Conservation (phyloP, 73 alveolate genomes). For the Uronychia setigera region DNA sequence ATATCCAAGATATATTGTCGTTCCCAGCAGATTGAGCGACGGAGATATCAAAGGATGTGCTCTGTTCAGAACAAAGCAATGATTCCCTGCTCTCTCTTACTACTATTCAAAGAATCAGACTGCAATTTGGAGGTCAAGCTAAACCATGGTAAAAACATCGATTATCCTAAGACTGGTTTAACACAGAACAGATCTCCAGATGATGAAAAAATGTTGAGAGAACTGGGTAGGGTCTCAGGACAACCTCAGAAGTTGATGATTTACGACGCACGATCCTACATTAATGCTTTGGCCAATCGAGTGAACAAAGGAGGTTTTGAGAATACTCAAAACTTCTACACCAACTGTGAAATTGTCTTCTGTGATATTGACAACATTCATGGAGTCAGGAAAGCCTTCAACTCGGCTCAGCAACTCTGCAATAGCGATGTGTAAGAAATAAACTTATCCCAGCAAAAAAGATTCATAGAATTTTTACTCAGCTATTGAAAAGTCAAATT, state of each 20-base stretch:
- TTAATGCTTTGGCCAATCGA: slow-evolving; percentile 92
- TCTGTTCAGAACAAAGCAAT: slow-evolving; percentile 74
- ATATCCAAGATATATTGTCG: slow-evolving; percentile 79
- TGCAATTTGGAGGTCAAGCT: slow-evolving; percentile 85
- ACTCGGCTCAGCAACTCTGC: slow-evolving; percentile 30
- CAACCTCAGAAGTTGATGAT: slow-evolving; percentile 48
- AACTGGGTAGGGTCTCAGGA: slow-evolving; percentile 32
- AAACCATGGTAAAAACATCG: slow-evolving; percentile 64
- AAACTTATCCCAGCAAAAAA: not conserved
- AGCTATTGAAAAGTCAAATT: slow-evolving; percentile 83
- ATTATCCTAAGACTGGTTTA: slow-evolving; percentile 50
- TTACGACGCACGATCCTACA: slow-evolving; percentile 94
- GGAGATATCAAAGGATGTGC: slow-evolving; percentile 63
- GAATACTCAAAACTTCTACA: slow-evolving; percentile 73
- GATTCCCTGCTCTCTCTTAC: slow-evolving; percentile 89
- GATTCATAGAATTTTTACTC: slow-evolving; percentile 19
- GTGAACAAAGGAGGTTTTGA: slow-evolving; percentile 97
- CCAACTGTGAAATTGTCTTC: slow-evolving; percentile 82
- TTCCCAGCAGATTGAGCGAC: slow-evolving; percentile 73
- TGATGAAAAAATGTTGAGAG: slow-evolving; percentile 60
- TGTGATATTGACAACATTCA: slow-evolving; percentile 96
- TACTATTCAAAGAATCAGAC: slow-evolving; percentile 66
- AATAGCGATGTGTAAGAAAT: not conserved
- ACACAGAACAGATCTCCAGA: slow-evolving; percentile 55
- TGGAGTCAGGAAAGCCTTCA: slow-evolving; percentile 90